Evolutionary conservation across 345 rosid species (phyloP), one percentile per base, ranked within the genome.

Genomic region (Laguncularia racemosa): DNA sequence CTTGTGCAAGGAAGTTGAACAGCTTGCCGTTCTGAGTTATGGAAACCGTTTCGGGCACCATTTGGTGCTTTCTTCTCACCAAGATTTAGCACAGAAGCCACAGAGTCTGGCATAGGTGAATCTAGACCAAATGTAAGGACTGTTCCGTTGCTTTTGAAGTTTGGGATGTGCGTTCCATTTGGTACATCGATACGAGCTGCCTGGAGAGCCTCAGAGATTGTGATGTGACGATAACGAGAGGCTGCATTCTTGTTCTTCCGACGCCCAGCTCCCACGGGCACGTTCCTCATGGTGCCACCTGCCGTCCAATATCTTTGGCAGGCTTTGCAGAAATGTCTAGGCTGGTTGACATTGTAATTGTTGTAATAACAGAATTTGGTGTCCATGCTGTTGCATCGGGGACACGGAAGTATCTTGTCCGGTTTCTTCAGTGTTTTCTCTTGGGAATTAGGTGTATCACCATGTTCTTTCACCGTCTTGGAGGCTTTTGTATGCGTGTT

Each of bases 301-400:
- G 95, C 91, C 5, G 96, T 91, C 96, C 96, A 91, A 59, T 91
- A 91, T 65, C 97, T 81, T 66, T 91, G 97, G 71, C 97, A 91
- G 14, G 95, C 84, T 59, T 84, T 91, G 78, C 97, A 91, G 72
- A 91, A 91, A 75, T 91, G 95, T 26, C 96, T 80, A 11, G 97
- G 97, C 66, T 91, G 96, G 68, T 91, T 91, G 52, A 88, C 71
- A 66, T 85, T 91, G 80, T 91, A 91, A 59, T 91, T 91, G 76
- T 91, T 91, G 72, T 85, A 91, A 68, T 91, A 88, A 60, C 96
- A 88, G 68, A 91, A 91, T 71, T 91, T 88, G 13, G 97, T 91
- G 49, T 91, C 97, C 83, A 78, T 81, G 72, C 97, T 88, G 61
- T 81, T 79, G 70, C 97, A 91, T 28, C 96, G 82, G 2, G 95